phyloP scores from a whole-genome alignment of 345 rosid species.

The Aethionema arabicum region DNA sequence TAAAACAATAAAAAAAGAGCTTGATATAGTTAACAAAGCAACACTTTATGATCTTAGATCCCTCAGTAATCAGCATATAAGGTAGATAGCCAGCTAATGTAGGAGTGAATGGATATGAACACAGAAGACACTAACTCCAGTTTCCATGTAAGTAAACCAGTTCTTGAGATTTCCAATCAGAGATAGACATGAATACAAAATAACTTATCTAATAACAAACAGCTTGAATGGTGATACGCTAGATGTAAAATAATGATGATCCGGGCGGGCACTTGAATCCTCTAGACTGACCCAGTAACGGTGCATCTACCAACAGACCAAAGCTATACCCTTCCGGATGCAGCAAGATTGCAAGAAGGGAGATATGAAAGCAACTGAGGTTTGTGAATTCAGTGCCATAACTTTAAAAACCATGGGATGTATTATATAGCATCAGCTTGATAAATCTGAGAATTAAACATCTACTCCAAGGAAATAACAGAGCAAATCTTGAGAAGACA shows the following conservation, averaged over 20 bases:
- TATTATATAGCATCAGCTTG: slow-evolving; percentile 16
- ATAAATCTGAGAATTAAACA: background rate
- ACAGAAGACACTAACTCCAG: slow-evolving; percentile 1
- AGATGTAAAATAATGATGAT: background rate
- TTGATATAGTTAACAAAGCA: slow-evolving; percentile 27
- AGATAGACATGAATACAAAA: background rate
- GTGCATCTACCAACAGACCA: slow-evolving; percentile 6
- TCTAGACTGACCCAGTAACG: slow-evolving; percentile 13
- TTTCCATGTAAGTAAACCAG: slow-evolving; percentile 1
- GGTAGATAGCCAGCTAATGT: background rate
- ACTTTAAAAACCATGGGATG: background rate
- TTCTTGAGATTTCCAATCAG: background rate
- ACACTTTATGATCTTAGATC: slow-evolving; percentile 25
- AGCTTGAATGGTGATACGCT: background rate
- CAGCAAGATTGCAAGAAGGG: slow-evolving; percentile 3
- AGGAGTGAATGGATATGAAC: background rate
- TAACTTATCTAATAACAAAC: background rate
- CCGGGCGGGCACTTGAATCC: background rate
- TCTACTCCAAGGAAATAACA: slow-evolving; percentile 10
- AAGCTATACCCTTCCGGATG: slow-evolving; percentile 8
- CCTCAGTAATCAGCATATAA: background rate
- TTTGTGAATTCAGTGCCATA: background rate
- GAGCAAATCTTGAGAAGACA: slow-evolving; percentile 10
- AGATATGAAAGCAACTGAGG: slow-evolving; percentile 4
- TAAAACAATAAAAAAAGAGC: slow-evolving; percentile 40